Conservation (phyloP, 225 moss, liverwort and hornwort genomes). For the Pseudisothecium myosuroides region DNA sequence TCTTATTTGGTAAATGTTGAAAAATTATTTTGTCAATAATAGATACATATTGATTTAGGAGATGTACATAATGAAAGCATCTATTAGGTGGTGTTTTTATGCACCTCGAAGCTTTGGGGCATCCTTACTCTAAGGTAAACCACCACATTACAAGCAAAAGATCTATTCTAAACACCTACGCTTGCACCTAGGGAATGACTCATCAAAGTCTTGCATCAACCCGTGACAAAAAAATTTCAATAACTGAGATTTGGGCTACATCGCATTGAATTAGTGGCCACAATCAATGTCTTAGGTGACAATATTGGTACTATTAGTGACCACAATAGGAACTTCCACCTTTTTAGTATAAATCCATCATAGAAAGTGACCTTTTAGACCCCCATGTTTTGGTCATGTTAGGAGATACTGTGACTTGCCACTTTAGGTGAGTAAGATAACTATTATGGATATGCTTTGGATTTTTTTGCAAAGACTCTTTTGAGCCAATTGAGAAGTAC, state of each 20-base stretch:
- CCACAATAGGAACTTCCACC: background rate
- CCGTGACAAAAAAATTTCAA: rapidly evolving
- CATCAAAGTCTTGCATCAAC: background rate
- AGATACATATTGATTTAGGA: background rate
- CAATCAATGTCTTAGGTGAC: background rate
- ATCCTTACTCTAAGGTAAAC: background rate
- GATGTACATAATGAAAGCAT: background rate
- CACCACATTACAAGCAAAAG: background rate
- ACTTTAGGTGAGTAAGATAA: no score
- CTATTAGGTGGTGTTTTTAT: background rate
- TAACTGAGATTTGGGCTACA: background rate
- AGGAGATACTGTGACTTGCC: no score
- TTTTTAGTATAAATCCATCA: no score
- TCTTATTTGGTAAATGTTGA: background rate
- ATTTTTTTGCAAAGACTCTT: no score
- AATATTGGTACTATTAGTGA: background rate
- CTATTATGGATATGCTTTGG: no score
- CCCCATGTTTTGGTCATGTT: no score
- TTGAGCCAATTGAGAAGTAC: no score
- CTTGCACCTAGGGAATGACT: background rate
- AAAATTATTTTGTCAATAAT: background rate
- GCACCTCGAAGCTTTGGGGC: background rate
- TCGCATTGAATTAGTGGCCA: rapidly evolving
- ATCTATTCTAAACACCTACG: background rate
- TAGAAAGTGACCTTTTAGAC: no score